phyloP scores from a whole-genome alignment of 345 rosid species.

The Erodium maritimum region DNA sequence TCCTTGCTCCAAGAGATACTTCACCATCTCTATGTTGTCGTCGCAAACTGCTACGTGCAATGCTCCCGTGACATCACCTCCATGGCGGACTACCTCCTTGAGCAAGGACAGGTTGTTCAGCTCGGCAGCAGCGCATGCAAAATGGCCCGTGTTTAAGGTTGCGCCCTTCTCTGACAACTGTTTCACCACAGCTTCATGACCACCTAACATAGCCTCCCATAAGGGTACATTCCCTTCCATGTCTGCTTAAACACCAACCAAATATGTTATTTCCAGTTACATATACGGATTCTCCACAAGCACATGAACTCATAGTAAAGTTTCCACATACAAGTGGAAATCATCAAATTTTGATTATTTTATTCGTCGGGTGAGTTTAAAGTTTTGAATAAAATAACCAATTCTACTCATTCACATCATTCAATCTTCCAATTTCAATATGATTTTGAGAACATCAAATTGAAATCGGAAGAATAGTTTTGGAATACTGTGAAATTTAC shows the following conservation, averaged over 20 bases:
- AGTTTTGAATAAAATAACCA: too few relatives aligned
- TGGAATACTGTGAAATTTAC: too few relatives aligned
- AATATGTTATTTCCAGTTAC: neutral
- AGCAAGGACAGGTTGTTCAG: slow-evolving; percentile 50
- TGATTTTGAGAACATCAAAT: too few relatives aligned
- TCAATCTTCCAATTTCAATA: too few relatives aligned
- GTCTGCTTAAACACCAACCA: slow-evolving; percentile 28
- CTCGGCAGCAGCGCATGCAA: slow-evolving; percentile 71
- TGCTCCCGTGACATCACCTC: slow-evolving; percentile 68
- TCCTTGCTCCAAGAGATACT: slow-evolving; percentile 58
- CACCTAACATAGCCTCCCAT: slow-evolving; percentile 77
- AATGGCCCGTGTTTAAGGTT: slow-evolving; percentile 51
- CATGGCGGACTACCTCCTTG: slow-evolving; percentile 38
- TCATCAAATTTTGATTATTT: too few relatives aligned
- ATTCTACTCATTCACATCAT: too few relatives aligned
- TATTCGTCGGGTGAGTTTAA: too few relatives aligned
- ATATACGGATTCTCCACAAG: too few relatives aligned
- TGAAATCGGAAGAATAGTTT: too few relatives aligned
- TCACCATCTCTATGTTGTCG: slow-evolving; percentile 54
- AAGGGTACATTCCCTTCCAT: slow-evolving; percentile 62
- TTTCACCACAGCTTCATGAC: slow-evolving; percentile 40
- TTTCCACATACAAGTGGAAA: too few relatives aligned
- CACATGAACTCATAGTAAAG: too few relatives aligned
- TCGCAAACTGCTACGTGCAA: slow-evolving; percentile 84
- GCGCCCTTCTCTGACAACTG: slow-evolving; percentile 40